Evolutionary conservation across 768 basidiomycete species (phyloP), one percentile per base, ranked within the genome.

Genomic region (Obba rivulosa): DNA sequence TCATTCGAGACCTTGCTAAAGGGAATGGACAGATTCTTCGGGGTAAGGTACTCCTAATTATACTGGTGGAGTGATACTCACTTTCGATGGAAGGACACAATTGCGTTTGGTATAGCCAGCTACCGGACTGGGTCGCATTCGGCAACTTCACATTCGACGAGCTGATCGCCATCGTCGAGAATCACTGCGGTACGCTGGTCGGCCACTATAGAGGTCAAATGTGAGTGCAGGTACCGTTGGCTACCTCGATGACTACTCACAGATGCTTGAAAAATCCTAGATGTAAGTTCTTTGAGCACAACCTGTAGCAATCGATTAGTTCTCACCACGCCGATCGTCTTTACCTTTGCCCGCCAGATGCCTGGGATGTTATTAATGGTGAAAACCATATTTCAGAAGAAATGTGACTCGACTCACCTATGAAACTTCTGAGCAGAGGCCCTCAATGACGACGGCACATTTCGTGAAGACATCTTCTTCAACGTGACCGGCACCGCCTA

Each of bases 361-460:
- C 69, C 31, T 77, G 74, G 76, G 77, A 79, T 57, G 77, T 79
- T 25, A 63, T 79, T 45, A 81, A 80, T 45, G 78, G 69, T 57
- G 17, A 13, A 37, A 43, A 54, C 21, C 7, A 5, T 2, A 13
- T 24, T 22, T 22, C 24, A 9, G 13, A 41, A 10, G 34, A 23
- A 8, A 28, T 25, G 43, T 14, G 18, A 8, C 18, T 44, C 18
- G 9, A 16, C 17, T 21, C 16, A 17, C 14, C n/a, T 10, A 20
- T 9, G 16, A 16, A 5, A 18, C 24, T 10, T 22, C 46, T 43
- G n/a, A n/a, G 34, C 45, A 60, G 59, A 81, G 60, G 71, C 77
- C 8, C 78, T 82, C 66, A 77, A 80, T 54, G 81, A 82, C 28
- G 71, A 82, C 54, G 80, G 82, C 17, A 79, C 77, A 9, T 79